These are phyloP conservation scores for Pezicula rhizophila DNA, from an alignment of 2,329 filamentous ascomycete species.

Conservation along the genomic window DNA sequence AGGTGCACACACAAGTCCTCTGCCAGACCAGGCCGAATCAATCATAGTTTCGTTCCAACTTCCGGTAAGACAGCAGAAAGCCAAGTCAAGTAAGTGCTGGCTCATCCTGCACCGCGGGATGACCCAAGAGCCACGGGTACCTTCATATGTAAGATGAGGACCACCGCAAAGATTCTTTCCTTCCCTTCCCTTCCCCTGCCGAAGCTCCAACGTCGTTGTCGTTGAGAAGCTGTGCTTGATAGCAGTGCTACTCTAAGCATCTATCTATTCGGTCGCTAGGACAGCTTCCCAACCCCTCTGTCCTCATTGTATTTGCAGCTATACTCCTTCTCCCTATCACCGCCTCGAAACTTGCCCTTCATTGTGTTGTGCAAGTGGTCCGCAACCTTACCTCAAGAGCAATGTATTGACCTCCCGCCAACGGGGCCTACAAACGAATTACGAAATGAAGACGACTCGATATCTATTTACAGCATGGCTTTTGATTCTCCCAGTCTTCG, in stretches of 20 bases:
- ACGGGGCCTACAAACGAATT: constrained; percentile 5
- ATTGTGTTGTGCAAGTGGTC: constrained; percentile 10
- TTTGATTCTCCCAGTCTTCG: background rate
- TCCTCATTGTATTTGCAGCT: constrained; percentile 7
- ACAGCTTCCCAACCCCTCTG: no score
- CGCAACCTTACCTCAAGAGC: constrained; percentile 6
- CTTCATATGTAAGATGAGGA: constrained; percentile 17
- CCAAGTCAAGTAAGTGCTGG: constrained; percentile 3
- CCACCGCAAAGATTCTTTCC: constrained; percentile 12
- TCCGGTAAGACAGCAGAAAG: background rate
- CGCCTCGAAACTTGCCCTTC: constrained; percentile 6
- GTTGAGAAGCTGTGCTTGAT: no score
- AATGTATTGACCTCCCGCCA: constrained; percentile 18
- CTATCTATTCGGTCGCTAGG: no score
- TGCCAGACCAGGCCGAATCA: constrained; percentile 2
- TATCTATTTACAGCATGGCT: background rate
- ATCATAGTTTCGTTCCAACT: constrained; percentile 6
- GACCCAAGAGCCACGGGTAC: constrained; percentile 2
- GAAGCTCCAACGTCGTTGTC: no score
- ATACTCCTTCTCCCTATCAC: constrained; percentile 12
- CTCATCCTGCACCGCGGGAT: constrained; percentile 17
- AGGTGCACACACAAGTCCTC: background rate
- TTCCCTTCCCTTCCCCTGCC: background rate
- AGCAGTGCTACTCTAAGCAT: no score
- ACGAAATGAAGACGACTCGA: background rate